These are phyloP conservation scores for Phaseolus lunatus DNA, from an alignment of 306 rosid species.

Conservation along the genomic window DNA sequence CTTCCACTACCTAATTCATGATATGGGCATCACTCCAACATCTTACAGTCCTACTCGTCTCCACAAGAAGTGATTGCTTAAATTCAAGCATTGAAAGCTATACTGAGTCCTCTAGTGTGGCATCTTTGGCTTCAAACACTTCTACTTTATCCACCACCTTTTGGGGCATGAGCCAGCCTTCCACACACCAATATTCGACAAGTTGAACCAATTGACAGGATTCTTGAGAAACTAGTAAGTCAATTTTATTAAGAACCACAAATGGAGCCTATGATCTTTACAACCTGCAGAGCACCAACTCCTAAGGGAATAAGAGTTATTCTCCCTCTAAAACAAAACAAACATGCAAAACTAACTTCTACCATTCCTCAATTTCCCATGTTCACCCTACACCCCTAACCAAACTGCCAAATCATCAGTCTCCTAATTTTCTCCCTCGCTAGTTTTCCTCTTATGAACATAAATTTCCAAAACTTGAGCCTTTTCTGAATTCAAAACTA, in stretches of 20 bases:
- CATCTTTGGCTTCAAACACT: background rate
- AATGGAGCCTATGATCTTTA: background rate
- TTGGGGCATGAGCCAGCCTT: background rate
- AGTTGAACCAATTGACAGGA: background rate
- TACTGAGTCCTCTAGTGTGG: background rate
- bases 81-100: background rate
- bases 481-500: background rate
- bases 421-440: background rate
- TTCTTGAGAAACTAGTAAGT: background rate
- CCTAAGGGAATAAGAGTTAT: background rate
- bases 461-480: background rate
- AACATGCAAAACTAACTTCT: background rate
- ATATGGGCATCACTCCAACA: no score
- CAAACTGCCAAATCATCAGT: background rate
- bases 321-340: background rate
- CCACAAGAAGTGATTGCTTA: background rate
- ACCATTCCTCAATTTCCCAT: background rate
- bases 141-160: slow-evolving; percentile 1
- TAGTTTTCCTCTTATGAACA: background rate
- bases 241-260: background rate
- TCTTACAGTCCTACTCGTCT: no score
- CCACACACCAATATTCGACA: background rate
- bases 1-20: no score
- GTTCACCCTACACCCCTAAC: background rate
- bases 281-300: background rate